A percentile compares a stretch with the other conserved stretches of the same genome.
Evolutionary conservation across 2,329 filamentous ascomycete genomes (phyloP).

Genomic region (Fusarium sp.): DNA sequence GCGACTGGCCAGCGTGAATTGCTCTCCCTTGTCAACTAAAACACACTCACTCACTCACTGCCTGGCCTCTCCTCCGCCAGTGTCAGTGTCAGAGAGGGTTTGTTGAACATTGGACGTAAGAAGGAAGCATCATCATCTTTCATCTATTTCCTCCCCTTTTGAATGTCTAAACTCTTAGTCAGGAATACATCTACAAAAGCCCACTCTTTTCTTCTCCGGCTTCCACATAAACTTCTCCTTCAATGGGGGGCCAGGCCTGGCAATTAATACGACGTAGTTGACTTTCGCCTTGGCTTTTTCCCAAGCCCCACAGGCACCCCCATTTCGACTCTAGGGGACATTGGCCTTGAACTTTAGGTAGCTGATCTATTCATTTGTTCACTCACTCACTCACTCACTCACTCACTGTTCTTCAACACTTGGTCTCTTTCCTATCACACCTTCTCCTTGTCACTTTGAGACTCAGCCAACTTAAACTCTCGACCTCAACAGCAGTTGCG

Average conservation of each 20-base stretch:
- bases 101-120: neutral
- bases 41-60: constrained; percentile 38
- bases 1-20: constrained; percentile 9
- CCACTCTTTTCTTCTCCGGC: constrained; percentile 21
- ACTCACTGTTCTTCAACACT: neutral
- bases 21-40: constrained; percentile 50
- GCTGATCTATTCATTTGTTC: neutral
- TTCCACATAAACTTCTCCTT: constrained; percentile 1
- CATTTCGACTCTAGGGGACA: constrained; percentile 7
- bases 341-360: neutral
- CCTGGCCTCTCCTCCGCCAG: constrained; percentile 42
- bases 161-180: constrained; percentile 6
- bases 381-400: neutral
- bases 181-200: neutral
- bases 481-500: neutral
- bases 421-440: constrained; percentile 28
- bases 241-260: constrained; percentile 3
- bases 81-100: constrained; percentile 1
- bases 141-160: constrained; percentile 7
- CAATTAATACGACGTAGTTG: constrained; percentile 27
- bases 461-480: neutral
- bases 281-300: constrained; percentile 28
- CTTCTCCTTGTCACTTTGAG: constrained; percentile 1
- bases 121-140: neutral
- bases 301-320: constrained; percentile 16